Percentiles rank a stretch among this genome's conserved stretches.
These are phyloP conservation scores for Fusarium hainanense DNA, from an alignment of 2,329 filamentous ascomycete genomes.

Conservation along the genomic window DNA sequence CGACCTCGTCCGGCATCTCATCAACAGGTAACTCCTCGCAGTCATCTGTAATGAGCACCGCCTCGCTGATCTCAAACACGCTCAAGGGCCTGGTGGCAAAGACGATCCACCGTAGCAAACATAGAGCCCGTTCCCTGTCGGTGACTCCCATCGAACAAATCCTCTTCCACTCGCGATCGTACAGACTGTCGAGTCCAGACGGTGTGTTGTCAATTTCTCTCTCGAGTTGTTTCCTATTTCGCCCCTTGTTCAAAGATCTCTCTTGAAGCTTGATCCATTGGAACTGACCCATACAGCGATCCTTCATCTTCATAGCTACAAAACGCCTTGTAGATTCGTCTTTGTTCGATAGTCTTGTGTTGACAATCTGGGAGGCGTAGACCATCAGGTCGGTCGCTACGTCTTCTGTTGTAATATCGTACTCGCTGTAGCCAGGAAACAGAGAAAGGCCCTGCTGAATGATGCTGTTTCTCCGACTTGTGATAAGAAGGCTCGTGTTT, in stretches of 20 bases:
- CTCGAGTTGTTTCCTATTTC: conserved; percentile 47
- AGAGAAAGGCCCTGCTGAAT: rapidly evolving
- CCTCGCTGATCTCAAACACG: not conserved
- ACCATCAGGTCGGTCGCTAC: not conserved
- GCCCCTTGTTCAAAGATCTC: conserved; percentile 35
- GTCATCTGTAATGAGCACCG: not conserved
- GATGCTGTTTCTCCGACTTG: rapidly evolving
- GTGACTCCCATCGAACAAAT: conserved; percentile 21
- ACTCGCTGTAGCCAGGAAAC: rapidly evolving
- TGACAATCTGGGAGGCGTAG: conserved; percentile 34
- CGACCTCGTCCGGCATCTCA: not conserved
- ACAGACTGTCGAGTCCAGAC: conserved; percentile 42
- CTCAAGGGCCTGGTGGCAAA: conserved; percentile 38
- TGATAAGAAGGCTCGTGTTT: not conserved
- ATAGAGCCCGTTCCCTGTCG: conserved; percentile 37
- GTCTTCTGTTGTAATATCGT: not conserved
- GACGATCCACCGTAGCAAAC: conserved; percentile 47
- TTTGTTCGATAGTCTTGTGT: conserved; percentile 45
- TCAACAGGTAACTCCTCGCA: rapidly evolving
- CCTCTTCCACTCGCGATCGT: conserved; percentile 48
- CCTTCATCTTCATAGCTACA: conserved; percentile 40
- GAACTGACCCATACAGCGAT: conserved; percentile 50
- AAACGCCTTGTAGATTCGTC: conserved; percentile 10
- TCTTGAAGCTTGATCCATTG: conserved; percentile 49
- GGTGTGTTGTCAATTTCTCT: conserved; percentile 46